Base-by-base conservation (phyloP, 2,329 filamentous ascomycete species). In the Cytospora mali region DNA sequence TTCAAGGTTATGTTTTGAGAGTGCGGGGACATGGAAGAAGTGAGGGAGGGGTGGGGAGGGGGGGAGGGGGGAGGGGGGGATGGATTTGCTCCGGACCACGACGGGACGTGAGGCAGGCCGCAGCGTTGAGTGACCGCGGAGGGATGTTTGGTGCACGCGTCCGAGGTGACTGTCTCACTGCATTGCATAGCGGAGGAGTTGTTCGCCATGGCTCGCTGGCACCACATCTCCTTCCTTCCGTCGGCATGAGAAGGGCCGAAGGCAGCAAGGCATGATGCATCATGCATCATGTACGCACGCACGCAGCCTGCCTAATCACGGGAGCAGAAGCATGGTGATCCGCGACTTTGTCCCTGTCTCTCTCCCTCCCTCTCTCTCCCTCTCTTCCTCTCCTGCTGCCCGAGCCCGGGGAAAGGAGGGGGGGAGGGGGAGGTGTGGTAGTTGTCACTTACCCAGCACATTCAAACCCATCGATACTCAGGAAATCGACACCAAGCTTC, bases 401-500 rank as follows among this genome's bases (percentile, higher is more conserved):
- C n/a, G n/a, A n/a, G n/a, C n/a, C n/a, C n/a, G n/a, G 46, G 5
- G n/a, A 55, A 61, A 52, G 18, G n/a, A 18, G 42, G 55, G 23
- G 11, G 16, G 46, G 55, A 31, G 58, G 51, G 42, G 46, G 27
- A 62, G 29, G 28, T 29, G 55, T 57, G 66, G 62, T 35, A 46
- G 57, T 5, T 16, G 16, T n/a, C 18, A 71, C 73, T 67, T 67
- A 75, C 73, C 84, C 95, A 50, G 93, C 95, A 79, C 95, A 99
- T 77, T 99, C 95, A 74, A 99, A 98, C 50, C 95, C 95, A 74
- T 99, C 95, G 70, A 99, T 98, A 68, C 89, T 93, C 62, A 99
- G 80, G 78, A 99, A 98, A 77, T 99, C 95, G 5, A 97, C 95
- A 67, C 95, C 95, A 46, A 98, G 87, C 78, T 96, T 97, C 64